Evolutionary conservation across 306 rosid genomes (phyloP).

Genomic region (Dalbergia oliveri): DNA sequence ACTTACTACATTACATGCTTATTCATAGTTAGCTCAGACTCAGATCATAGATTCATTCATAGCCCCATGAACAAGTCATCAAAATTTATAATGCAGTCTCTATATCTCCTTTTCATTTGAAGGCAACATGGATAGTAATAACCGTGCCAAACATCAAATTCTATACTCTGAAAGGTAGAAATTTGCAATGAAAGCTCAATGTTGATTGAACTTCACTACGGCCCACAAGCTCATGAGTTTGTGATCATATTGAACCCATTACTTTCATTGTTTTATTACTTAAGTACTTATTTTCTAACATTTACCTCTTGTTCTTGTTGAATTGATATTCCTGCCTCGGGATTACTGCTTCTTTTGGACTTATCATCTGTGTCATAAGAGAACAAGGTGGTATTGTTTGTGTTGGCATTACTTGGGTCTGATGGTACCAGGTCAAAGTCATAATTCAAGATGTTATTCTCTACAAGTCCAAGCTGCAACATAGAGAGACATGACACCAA

Average conservation of each 20-base stretch:
- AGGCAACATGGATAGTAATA: constrained; percentile 1
- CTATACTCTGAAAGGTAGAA: not conserved
- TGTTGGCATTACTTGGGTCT: constrained; percentile 92
- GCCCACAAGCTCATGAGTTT: not conserved
- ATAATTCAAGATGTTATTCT: constrained; percentile 82
- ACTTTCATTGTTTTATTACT: constrained; percentile 7
- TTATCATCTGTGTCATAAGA: constrained; percentile 95
- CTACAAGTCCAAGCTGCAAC: constrained; percentile 95
- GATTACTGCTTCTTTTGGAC: constrained; percentile 64
- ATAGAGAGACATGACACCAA: constrained; percentile 38
- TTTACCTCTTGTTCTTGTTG: constrained; percentile 81
- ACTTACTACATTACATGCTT: too few species aligned
- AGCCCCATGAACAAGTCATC: too few species aligned
- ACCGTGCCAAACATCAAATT: not conserved
- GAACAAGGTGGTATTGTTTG: constrained; percentile 90
- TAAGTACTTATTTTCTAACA: constrained; percentile 19
- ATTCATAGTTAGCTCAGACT: too few species aligned
- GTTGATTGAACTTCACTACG: not conserved
- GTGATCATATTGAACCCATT: not conserved
- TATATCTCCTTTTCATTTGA: not conserved
- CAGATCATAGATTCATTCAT: too few species aligned
- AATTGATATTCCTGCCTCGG: constrained; percentile 63
- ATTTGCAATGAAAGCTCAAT: not conserved
- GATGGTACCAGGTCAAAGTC: constrained; percentile 83
- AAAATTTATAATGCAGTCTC: not conserved